A percentile compares a stretch with the other conserved stretches of the same genome.
Evolutionary conservation across 148 eudicot species (phyloP).

Genomic region (Fagopyrum esculentum): DNA sequence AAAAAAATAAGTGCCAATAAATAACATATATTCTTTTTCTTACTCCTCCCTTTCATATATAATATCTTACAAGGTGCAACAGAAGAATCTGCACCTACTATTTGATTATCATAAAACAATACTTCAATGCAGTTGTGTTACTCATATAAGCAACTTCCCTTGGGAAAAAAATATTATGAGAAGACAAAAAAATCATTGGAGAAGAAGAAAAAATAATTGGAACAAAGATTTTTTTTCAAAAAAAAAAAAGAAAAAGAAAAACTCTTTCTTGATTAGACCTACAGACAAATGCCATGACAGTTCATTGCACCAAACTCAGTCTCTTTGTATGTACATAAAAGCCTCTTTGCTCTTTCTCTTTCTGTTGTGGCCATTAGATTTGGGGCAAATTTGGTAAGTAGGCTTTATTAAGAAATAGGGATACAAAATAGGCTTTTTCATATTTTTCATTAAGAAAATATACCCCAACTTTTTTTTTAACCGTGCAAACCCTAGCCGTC

Average conservation of each 20-base stretch:
- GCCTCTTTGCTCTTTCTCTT: not conserved
- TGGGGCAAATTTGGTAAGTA: no score
- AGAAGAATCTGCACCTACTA: slow-evolving; percentile 4
- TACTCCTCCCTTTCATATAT: not conserved
- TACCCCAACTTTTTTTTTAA: no score
- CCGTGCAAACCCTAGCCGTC: no score
- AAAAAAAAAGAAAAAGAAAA: not conserved
- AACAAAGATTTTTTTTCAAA: not conserved
- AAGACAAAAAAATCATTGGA: slow-evolving; percentile 9
- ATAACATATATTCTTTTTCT: not conserved
- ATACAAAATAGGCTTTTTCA: no score
- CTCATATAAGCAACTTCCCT: slow-evolving; percentile 1
- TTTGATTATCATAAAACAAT: not conserved
- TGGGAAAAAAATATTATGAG: slow-evolving; percentile 4
- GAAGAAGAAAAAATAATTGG: slow-evolving; percentile 6
- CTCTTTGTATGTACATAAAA: slow-evolving; percentile 3
- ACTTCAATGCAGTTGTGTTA: slow-evolving; percentile 1
- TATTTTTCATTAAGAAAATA: no score
- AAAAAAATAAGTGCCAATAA: not conserved
- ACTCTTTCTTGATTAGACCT: not conserved
- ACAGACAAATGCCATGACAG: slow-evolving; percentile 7
- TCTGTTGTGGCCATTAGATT: not conserved
- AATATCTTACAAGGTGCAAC: slow-evolving; percentile 7
- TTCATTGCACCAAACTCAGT: slow-evolving; percentile 11
- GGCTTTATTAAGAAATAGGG: no score